Evolutionary conservation across 805 yeast species (phyloP), one percentile per base, ranked within the genome.

Genomic region (Starmerella vaccinii): DNA sequence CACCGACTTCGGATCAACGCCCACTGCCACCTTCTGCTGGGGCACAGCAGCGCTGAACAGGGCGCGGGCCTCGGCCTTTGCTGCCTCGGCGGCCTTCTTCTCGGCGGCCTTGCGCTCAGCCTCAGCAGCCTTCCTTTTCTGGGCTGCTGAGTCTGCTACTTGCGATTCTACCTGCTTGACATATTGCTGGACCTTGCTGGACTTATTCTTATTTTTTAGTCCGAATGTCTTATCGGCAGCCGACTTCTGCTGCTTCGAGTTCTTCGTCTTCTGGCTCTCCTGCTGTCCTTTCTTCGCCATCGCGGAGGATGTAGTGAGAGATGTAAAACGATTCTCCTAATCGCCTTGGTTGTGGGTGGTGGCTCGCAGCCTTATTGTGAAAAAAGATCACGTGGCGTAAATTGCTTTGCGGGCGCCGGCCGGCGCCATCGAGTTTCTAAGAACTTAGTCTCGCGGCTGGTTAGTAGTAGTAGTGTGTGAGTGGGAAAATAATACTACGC

Each of bases 1-100:
- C 32, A 92, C 83, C 1, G 95, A 79, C 70, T 92, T 90, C 49
- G 98, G 98, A 69, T 92, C 97, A 53, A 88, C 97, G 48, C 98
- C 98, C 63, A 90, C 88, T 38, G 96, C 95, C 29, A 90, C 85
- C 64, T 86, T 87, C 66, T 86, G 97, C 42, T 72, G 74, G 49
- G 77, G 82, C 46, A 86, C 72, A 4, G 78, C 72, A 0, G 78
- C 70, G 29, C 80, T 82, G 60, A 87, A 76, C 41, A 90, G 68
- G 16, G 83, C 82, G 13, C 86, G 82, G 5, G 95, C 94, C 63
- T 90, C 97, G 43, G 77, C 77, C 64, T 83, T 85, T 39, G 95
- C 97, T 40, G 77, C 81, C 57, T 90, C 98, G 1, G 88, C 84
- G 12, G 95, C 92, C 65, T 84, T 86, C 75, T 84, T 89, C 67